Conservation (phyloP, 2,329 filamentous ascomycete species). For the Periglandula ipomoeae region DNA sequence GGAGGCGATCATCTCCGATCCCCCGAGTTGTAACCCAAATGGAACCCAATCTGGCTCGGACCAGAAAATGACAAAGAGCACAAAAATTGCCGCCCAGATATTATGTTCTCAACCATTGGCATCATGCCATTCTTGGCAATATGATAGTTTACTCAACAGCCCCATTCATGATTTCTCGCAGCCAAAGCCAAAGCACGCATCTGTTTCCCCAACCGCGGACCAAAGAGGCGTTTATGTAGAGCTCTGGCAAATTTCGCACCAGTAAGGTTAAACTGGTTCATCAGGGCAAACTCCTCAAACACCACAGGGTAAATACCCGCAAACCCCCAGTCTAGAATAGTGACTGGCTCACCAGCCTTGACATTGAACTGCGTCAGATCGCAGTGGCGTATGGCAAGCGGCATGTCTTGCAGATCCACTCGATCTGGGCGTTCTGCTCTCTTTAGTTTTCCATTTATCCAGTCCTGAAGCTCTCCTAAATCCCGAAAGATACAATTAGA, state of each 20-base stretch:
- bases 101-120: no score
- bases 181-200: not conserved
- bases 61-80: no score
- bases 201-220: not conserved
- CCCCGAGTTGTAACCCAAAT: no score
- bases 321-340: conserved; percentile 7
- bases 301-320: conserved; percentile 6
- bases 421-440: not conserved
- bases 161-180: not conserved
- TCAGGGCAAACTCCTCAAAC: conserved; percentile 5
- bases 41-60: no score
- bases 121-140: no score
- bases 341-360: conserved; percentile 6
- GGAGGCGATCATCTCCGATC: no score
- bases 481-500: conserved; percentile 1
- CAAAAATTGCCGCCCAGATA: no score
- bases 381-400: conserved; percentile 6
- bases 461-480: conserved; percentile 2
- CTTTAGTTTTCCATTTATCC: conserved; percentile 5
- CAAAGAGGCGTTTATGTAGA: conserved; percentile 1
- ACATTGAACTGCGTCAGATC: conserved; percentile 7
- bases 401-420: conserved; percentile 4
- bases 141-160: no score
- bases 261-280: conserved; percentile 3
- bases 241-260: not conserved